phyloP scores from a whole-genome alignment of 768 basidiomycete species.

The Hygrophorus russula region DNA sequence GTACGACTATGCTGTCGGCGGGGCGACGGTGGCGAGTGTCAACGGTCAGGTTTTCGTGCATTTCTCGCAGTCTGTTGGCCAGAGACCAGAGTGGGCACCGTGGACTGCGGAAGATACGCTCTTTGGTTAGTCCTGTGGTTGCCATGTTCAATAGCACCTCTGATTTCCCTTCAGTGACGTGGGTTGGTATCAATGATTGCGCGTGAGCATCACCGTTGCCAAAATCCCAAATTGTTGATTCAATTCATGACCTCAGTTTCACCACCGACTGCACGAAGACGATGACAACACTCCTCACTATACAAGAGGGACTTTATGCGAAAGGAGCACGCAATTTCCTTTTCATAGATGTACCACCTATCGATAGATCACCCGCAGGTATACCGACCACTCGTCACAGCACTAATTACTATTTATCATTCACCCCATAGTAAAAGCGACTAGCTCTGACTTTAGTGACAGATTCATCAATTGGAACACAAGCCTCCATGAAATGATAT shows the following conservation, averaged over 20 bases:
- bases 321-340: slow-evolving; percentile 44
- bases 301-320: slow-evolving; percentile 37
- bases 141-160: background rate
- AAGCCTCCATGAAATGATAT: slow-evolving; percentile 18
- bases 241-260: slow-evolving; percentile 12
- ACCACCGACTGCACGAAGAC: slow-evolving; percentile 16
- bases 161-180: slow-evolving; percentile 31
- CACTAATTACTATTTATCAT: too few relatives aligned
- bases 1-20: slow-evolving; percentile 48
- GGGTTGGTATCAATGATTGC: slow-evolving; percentile 62
- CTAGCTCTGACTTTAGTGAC: slow-evolving; percentile 7
- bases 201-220: slow-evolving; percentile 24
- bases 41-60: slow-evolving; percentile 23
- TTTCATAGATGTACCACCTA: slow-evolving; percentile 49
- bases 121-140: slow-evolving; percentile 27
- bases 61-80: slow-evolving; percentile 28
- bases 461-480: slow-evolving; percentile 32
- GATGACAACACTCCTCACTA: slow-evolving; percentile 21
- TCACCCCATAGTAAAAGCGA: background rate
- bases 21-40: slow-evolving; percentile 33
- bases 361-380: slow-evolving; percentile 38
- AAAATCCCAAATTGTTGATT: background rate
- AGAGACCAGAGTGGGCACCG: slow-evolving; percentile 23
- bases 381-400: slow-evolving; percentile 2
- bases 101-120: slow-evolving; percentile 34